Evolutionary conservation across 345 rosid genomes (phyloP), one percentile per base, ranked within the genome.

Genomic region (Camelina laxa): DNA sequence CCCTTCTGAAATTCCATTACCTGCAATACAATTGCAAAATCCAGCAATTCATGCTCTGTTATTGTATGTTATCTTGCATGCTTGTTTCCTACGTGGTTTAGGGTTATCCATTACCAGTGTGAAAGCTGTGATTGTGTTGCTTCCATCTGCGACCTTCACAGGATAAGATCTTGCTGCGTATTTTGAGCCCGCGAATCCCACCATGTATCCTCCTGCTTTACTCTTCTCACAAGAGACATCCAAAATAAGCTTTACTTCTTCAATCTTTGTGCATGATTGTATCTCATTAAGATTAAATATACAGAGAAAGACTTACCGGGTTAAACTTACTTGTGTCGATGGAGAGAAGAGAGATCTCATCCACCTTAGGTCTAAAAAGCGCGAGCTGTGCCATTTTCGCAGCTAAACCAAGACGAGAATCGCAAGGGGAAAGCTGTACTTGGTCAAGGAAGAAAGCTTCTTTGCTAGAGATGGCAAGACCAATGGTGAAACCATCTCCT

Each of bases 151-250:
- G 55, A 92, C 89, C 75, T 85, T 81, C 6, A 80, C 73, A 54
- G 96, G 96, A 5, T 68, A 48, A 4, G 99, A 95, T 83, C 99
- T 89, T 38, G 98, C 99, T 45, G 99, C 98, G 36, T 95, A 92
- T 75, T 89, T 89, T 16, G 88, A 81, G 20, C 99, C 99, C 2
- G 98, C 94, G 65, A 92, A 95, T 41, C 97, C 99, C 17, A 95
- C 98, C 97, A 92, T 84, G 74, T 68, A 82, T 44, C 97, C 96
- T 60, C 97, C 97, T 15, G 82, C 67, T 71, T 64, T 22, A 19
- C 70, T 72, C 97, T 94, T 83, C 6, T 60, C 65, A 17, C 27
- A 67, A 19, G 24, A 67, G 4, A 67, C 15, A 66, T 63, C 27
- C 16, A 33, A 66, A 58, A 72, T 44, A 44, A 51, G 22, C 60